phyloP scores from a whole-genome alignment of 345 rosid species.

The Eucalyptus leucophloia region DNA sequence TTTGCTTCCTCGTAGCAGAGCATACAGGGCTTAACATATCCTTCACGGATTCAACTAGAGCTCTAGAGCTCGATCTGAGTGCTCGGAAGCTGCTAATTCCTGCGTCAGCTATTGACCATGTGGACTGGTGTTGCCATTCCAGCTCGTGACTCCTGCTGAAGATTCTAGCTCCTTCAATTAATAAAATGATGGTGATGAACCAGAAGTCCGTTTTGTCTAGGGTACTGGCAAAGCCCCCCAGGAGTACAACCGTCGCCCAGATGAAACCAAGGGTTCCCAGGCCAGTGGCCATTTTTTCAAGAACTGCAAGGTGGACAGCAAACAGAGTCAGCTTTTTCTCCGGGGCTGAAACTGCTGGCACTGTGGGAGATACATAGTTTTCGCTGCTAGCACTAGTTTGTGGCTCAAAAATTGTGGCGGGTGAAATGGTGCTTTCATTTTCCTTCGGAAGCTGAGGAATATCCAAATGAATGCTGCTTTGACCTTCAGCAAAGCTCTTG shows the following conservation, averaged over 20 bases:
- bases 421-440: neutral
- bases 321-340: neutral
- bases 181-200: neutral
- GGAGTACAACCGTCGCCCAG: neutral
- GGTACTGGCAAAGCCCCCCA: neutral
- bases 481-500: constrained; percentile 69
- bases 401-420: neutral
- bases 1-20: constrained; percentile 1
- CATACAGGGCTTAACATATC: neutral
- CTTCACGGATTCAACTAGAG: constrained; percentile 9
- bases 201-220: neutral
- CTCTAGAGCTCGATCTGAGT: constrained; percentile 25
- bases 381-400: neutral
- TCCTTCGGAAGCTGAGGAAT: neutral
- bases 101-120: neutral
- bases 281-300: neutral
- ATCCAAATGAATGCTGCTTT: constrained; percentile 37
- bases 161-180: neutral
- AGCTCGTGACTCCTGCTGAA: neutral
- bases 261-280: neutral
- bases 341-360: neutral
- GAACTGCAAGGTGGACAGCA: neutral
- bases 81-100: constrained; percentile 40
- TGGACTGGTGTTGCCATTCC: neutral
- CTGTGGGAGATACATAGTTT: neutral